Percentiles rank a stretch among this genome's conserved stretches.
Evolutionary conservation across 2,329 filamentous ascomycete species (phyloP).

Genomic region (Colletotrichum musae): DNA sequence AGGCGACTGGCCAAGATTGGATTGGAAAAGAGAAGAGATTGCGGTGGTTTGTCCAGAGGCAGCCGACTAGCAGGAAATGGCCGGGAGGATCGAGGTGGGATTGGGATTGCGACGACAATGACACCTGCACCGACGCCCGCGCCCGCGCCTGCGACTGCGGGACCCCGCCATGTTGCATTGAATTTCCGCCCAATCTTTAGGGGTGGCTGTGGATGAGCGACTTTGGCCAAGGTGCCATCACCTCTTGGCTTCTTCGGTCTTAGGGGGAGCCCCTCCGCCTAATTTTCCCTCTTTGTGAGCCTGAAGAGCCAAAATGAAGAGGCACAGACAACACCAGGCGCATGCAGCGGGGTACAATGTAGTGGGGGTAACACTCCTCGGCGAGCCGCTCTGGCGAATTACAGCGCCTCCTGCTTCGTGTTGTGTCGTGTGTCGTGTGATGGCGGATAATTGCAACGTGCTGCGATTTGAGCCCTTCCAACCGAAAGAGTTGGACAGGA

Average conservation of each 20-base stretch:
- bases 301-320: slow-evolving; percentile 17
- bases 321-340: slow-evolving; percentile 20
- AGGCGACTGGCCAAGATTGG: slow-evolving; percentile 32
- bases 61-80: slow-evolving; percentile 21
- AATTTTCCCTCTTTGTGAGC: slow-evolving; percentile 24
- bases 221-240: slow-evolving; percentile 14
- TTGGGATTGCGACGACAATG: slow-evolving; percentile 18
- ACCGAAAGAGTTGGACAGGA: background rate
- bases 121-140: slow-evolving; percentile 10
- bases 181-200: slow-evolving; percentile 11
- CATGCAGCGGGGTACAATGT: slow-evolving; percentile 28
- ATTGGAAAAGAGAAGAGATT: slow-evolving; percentile 1
- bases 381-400: slow-evolving; percentile 18
- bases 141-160: slow-evolving; percentile 15
- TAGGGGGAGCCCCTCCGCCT: background rate
- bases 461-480: background rate
- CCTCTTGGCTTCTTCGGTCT: slow-evolving; percentile 5
- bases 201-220: slow-evolving; percentile 35
- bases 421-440: slow-evolving; percentile 22
- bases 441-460: slow-evolving; percentile 18
- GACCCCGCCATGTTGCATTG: slow-evolving; percentile 9
- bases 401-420: slow-evolving; percentile 19
- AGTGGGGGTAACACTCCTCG: slow-evolving; percentile 19
- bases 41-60: slow-evolving; percentile 27
- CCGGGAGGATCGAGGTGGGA: background rate